phyloP scores from a whole-genome alignment of 2,329 filamentous ascomycete species.

The Cryphonectria carpinicola region DNA sequence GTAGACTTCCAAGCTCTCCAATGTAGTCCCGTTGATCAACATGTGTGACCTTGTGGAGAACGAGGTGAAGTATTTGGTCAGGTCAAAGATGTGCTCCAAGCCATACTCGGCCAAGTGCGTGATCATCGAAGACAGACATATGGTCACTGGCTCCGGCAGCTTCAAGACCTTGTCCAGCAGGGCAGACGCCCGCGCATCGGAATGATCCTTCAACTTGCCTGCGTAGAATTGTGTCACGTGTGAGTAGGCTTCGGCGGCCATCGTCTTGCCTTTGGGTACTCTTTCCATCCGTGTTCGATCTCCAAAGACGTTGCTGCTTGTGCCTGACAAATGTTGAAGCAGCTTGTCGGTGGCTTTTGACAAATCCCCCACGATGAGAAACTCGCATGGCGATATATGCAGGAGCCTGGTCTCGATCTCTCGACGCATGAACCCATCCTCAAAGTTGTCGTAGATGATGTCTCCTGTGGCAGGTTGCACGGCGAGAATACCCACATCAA shows the following conservation, averaged over 20 bases:
- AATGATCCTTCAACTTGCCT: slow-evolving; percentile 71
- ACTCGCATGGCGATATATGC: slow-evolving; percentile 94
- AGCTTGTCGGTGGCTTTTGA: slow-evolving; percentile 93
- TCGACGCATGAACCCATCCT: slow-evolving; percentile 96
- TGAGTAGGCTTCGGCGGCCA: slow-evolving; percentile 81
- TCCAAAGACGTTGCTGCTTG: slow-evolving; percentile 88
- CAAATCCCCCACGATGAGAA: slow-evolving; percentile 88
- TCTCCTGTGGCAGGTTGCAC: slow-evolving; percentile 96
- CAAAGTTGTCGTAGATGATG: slow-evolving; percentile 93
- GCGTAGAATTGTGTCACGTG: slow-evolving; percentile 95
- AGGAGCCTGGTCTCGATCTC: slow-evolving; percentile 95
- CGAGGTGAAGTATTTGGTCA: slow-evolving; percentile 96
- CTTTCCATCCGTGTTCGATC: slow-evolving; percentile 87
- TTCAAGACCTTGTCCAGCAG: slow-evolving; percentile 85
- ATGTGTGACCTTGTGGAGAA: slow-evolving; percentile 95
- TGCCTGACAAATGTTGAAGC: slow-evolving; percentile 85
- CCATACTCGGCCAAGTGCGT: slow-evolving; percentile 89
- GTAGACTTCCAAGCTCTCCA: slow-evolving; percentile 94
- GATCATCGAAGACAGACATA: slow-evolving; percentile 97
- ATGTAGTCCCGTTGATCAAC: slow-evolving; percentile 91
- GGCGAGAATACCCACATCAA: slow-evolving; percentile 87
- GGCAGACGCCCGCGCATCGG: slow-evolving; percentile 60
- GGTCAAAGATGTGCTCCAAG: slow-evolving; percentile 90
- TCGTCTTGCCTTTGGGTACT: slow-evolving; percentile 74
- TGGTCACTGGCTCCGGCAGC: slow-evolving; percentile 82